Evolutionary conservation across 208 protist species (phyloP), one percentile per base, ranked within the genome.

Genomic region (Trypanosoma avium): DNA sequence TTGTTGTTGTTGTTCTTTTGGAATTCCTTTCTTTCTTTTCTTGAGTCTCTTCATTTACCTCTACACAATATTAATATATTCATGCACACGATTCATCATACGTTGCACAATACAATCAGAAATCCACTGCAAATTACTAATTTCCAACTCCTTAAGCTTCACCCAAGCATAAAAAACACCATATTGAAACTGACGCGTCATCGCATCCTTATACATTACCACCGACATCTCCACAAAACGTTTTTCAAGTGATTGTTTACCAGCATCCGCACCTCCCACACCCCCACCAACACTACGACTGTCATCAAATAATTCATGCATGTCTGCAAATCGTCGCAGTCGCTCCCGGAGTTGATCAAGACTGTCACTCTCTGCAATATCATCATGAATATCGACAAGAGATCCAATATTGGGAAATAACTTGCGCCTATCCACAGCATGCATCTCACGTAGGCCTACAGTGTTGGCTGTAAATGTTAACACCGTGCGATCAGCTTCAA

Each of bases 381-480:
- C 83, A 43, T 89, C 86, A 61, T 97, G 90, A 47, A 95, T 86
- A 76, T 96, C 90, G 4, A 84, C 82, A 33, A 97, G 79, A 4
- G 88, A 67, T 57, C 94, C 94, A 62, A 98, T 81, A 52, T 87
- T 93, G 29, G 93, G 92, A 64, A 96, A 98, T 19, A 98, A 70
- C 49, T 80, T 79, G 13, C 76, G 80, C 22, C 92, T 75, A 53
- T 93, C 84, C 15, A 76, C 90, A 52, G 83, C 70, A 32, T 77
- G 77, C 68, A 97, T 85, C 50, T 96, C 88, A 12, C 79, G 73
- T 32, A 97, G 97, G 42, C 91, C 96, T 62, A 98, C 97, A 40
- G 95, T 98, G 86, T 99, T 99, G 49, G 97, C 82, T 7, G 98
- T 99, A 75, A 99, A 98, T 55, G 96, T 99, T 64, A 99, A 92